A percentile compares a stretch with the other conserved stretches of the same genome.
phyloP scores from a whole-genome alignment of 495 filamentous ascomycete species.

The Xylaria castorea region DNA sequence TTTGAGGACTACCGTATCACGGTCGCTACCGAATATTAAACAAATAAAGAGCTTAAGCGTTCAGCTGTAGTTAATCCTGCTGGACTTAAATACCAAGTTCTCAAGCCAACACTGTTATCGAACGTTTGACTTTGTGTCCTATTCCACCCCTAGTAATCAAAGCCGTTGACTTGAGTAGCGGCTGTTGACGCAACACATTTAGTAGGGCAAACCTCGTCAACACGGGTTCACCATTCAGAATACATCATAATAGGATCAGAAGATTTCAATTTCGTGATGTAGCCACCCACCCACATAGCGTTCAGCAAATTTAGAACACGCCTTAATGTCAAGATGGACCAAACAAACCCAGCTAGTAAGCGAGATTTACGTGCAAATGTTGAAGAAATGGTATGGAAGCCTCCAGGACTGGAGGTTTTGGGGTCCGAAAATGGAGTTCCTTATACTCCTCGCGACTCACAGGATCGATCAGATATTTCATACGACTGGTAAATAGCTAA shows the following conservation, averaged over 20 bases:
- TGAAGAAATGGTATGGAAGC: no score
- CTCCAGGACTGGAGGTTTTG: no score
- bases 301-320: not conserved
- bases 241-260: not conserved
- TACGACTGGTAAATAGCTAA: no score
- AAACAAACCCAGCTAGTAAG: not conserved
- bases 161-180: not conserved
- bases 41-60: not conserved
- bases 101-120: not conserved
- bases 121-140: not conserved
- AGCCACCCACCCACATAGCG: not conserved
- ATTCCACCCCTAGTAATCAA: no score
- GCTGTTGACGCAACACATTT: not conserved
- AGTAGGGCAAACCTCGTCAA: slow-evolving; percentile 3
- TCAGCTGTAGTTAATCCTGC: not conserved
- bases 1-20: not conserved
- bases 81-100: not conserved
- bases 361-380: no score
- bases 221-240: not conserved
- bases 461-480: no score
- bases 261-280: not conserved
- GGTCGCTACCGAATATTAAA: not conserved
- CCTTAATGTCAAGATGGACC: not conserved
- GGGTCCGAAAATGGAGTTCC: no score
- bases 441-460: no score